Base-by-base conservation (phyloP, 148 eudicot genomes). In the Camellia granthamiana region DNA sequence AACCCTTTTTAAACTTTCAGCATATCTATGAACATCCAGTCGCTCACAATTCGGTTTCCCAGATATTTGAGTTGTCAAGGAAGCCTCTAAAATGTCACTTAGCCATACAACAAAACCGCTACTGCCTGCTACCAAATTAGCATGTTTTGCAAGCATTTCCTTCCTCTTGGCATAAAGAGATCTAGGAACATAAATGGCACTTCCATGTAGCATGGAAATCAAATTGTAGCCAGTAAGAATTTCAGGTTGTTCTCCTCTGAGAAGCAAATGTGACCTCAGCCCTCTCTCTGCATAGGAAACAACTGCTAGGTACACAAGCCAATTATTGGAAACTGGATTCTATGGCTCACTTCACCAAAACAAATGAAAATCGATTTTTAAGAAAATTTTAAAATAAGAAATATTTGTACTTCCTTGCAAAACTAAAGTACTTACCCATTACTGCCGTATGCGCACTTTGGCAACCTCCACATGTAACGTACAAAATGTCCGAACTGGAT, bases 401-500 rank as follows among this genome's bases (percentile, higher is more conserved):
- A 55, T 42, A 75, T 19, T 66, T 41, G 61, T 14, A 75, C 8
- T 74, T 75, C 18, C 71, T 21, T 2, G 59, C 47, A 43, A 54
- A 58, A 66, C 18, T 51, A 46, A 46, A 69, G 47, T 43, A 88
- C 93, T 81, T 87, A 94, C 99, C 99, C 79, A 94, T 89, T 83
- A 97, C 98, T 73, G 98, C 91, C 81, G 98, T 86, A 86, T 96
- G 99, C 11, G 98, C 99, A 92, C 98, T 96, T 90, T 96, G 99
- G 85, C 97, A 91, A 70, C 99, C 99, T 88, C 99, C 98, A 89
- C 99, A 96, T 66, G 99, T 96, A 66, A 96, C 99, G 97, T 96
- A 88, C 74, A 84, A 87, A 80, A 69, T 66, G 71, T 79, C 83
- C 69, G 76, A 83, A 78, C 72, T 70, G 78, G 83, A 74, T 84